phyloP scores from a whole-genome alignment of 2,329 filamentous ascomycete genomes.

The Neopestalotiopsis sp. region DNA sequence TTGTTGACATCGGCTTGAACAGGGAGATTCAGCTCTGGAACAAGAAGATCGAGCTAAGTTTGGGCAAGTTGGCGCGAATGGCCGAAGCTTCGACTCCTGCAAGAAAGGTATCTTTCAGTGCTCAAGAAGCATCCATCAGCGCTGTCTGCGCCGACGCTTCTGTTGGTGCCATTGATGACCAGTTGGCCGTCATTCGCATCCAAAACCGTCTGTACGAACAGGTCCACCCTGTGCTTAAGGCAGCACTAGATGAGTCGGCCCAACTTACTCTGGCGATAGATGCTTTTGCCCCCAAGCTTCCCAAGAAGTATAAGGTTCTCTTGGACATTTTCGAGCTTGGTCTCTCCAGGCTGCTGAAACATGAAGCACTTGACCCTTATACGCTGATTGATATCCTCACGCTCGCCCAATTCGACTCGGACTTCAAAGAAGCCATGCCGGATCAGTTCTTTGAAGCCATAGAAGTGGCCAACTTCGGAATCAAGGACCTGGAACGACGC shows the following conservation, averaged over 20 bases:
- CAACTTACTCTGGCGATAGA: constrained; percentile 79
- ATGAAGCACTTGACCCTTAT: constrained; percentile 71
- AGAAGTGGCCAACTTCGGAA: constrained; percentile 60
- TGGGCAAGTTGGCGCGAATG: constrained; percentile 81
- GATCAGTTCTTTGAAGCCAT: constrained; percentile 79
- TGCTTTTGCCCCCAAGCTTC: constrained; percentile 61
- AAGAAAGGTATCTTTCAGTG: constrained; percentile 33
- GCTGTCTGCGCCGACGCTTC: constrained; percentile 30
- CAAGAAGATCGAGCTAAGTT: constrained; percentile 89
- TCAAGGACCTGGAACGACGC: constrained; percentile 56
- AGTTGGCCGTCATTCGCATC: constrained; percentile 74
- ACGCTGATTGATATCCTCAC: constrained; percentile 79
- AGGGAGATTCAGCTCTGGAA: constrained; percentile 85
- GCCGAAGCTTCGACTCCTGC: constrained; percentile 57
- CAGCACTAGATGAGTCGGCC: constrained; percentile 79
- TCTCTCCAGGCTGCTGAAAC: constrained; percentile 71
- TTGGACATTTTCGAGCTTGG: constrained; percentile 72
- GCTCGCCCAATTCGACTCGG: constrained; percentile 58
- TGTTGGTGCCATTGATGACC: constrained; percentile 61
- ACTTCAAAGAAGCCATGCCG: constrained; percentile 59
- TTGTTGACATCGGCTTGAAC: constrained; percentile 71
- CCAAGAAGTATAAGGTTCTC: constrained; percentile 72
- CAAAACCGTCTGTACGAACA: constrained; percentile 78
- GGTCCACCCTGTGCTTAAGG: constrained; percentile 68
- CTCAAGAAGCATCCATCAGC: constrained; percentile 31